Evolutionary conservation across 2,329 filamentous ascomycete species (phyloP).

Genomic region (Neospermospora avenae): DNA sequence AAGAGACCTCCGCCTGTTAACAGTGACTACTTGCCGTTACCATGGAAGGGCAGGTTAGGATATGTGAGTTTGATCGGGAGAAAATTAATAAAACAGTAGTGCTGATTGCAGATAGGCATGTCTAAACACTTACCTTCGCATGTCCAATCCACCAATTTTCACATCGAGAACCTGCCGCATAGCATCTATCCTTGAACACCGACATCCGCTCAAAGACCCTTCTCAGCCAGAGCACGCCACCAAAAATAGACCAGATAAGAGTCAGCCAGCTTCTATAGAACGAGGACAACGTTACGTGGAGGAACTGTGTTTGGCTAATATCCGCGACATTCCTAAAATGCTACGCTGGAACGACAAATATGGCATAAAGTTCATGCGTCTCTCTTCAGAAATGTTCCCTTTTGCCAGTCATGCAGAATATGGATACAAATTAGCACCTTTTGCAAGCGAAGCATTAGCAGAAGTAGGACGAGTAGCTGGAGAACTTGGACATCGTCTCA

Average conservation of each 20-base stretch:
- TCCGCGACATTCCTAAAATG: conserved; percentile 80
- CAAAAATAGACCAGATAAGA: conserved; percentile 81
- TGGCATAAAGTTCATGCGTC: conserved; percentile 84
- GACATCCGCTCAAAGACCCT: conserved; percentile 75
- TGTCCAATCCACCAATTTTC: conserved; percentile 79
- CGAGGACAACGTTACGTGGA: conserved; percentile 73
- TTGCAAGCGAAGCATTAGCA: conserved; percentile 73
- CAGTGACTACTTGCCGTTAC: conserved; percentile 77
- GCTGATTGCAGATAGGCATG: conserved; percentile 61
- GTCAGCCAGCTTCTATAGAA: conserved; percentile 60
- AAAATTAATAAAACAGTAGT: background rate
- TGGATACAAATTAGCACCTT: conserved; percentile 80
- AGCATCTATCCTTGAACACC: conserved; percentile 83
- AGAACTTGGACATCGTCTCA: conserved; percentile 78
- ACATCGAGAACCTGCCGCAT: conserved; percentile 90
- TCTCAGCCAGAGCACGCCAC: conserved; percentile 73
- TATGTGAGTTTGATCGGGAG: conserved; percentile 58
- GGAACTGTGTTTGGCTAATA: conserved; percentile 75
- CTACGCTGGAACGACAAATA: conserved; percentile 89
- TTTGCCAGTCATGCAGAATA: conserved; percentile 87
- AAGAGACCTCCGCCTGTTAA: conserved; percentile 68
- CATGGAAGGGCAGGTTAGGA: conserved; percentile 85
- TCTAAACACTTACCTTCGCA: conserved; percentile 85
- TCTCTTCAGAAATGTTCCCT: conserved; percentile 96
- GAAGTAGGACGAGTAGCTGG: conserved; percentile 75